Base-by-base conservation (phyloP, 1,284 basidiomycete species). In the Microbotryum saponariae region DNA sequence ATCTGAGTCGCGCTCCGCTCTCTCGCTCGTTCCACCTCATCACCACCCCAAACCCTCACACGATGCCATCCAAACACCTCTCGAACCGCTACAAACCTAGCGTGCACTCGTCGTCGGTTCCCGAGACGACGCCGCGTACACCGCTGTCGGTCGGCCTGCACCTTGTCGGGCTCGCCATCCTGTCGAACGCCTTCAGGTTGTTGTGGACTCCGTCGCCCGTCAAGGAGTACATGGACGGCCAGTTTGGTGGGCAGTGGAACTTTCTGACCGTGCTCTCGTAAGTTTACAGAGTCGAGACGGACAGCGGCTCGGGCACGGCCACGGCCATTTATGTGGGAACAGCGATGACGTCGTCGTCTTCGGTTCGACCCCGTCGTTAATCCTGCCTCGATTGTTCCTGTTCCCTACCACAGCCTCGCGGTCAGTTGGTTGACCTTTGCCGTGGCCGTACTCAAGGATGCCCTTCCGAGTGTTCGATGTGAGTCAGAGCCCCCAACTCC, bases 381-480 rank as follows among this genome's bases (percentile, higher is more conserved):
- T 58, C 21, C n/a, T 29, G 31, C 20, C 31, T 25, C 50, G 20
- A 31, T 7, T 9, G 7, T 31, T 31, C 8, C 29, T 8, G 16
- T 48, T 49, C 20, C 25, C 12, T 33, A 7, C 33, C 14, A 18
- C 49, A 66, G 65, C 3, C 31, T 67, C 25, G 61, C 52, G 50
- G 45, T 58, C n/a, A 54, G 62, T 25, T 58, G 54, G 29, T 23
- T 53, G 20, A 64, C 62, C 9, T 61, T 67, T 42, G 53, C 51
- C 4, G 53, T 58, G 21, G 59, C 65, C 25, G 21, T 67, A 31
- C 20, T 62, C 21, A 67, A 67, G 54, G 65, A 67, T 47, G 42
- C 52, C 9, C 53, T 67, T 21, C 65, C 65, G 3, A 54, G 46
- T 16, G 23, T 58, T 20, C 42, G 42, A 29, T 37, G 56, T 58